These are phyloP conservation scores for Conticribra weissflogii DNA, from an alignment of 108 stramenopile species.

Conservation along the genomic window DNA sequence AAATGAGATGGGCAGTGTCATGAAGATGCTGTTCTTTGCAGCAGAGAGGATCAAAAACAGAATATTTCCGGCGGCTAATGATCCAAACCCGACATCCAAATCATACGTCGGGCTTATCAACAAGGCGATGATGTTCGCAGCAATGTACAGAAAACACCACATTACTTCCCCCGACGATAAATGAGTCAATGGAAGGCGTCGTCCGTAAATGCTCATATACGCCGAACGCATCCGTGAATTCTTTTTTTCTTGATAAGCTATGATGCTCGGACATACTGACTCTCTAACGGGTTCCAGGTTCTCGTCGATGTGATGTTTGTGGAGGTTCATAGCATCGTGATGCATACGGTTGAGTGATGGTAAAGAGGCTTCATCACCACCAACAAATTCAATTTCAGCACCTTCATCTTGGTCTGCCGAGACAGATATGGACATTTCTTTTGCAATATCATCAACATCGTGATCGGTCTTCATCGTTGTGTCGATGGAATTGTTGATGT, in stretches of 20 bases:
- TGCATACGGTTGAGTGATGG: neutral
- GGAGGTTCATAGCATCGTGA: conserved; percentile 6
- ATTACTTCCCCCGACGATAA: conserved; percentile 1
- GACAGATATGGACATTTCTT: neutral
- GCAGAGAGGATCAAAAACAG: conserved; percentile 4
- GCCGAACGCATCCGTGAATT: neutral
- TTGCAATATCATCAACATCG: neutral
- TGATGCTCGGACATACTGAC: neutral
- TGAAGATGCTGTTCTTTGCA: conserved; percentile 12
- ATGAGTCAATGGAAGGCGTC: neutral
- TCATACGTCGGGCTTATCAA: conserved; percentile 12
- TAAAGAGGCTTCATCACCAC: neutral
- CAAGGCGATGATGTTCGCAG: conserved; percentile 1
- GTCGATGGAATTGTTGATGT: neutral
- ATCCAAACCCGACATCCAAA: conserved; percentile 18
- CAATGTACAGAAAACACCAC: conserved; percentile 9
- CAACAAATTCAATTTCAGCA: neutral
- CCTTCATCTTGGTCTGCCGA: neutral
- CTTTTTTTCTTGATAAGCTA: conserved; percentile 14
- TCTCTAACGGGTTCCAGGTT: neutral
- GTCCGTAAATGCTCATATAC: neutral
- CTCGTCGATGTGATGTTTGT: neutral
- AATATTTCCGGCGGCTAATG: conserved; percentile 14
- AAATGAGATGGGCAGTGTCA: too few relatives aligned
- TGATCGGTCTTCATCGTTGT: neutral